phyloP scores from a whole-genome alignment of 495 filamentous ascomycete genomes.

The Aspergillus coremiiformis region DNA sequence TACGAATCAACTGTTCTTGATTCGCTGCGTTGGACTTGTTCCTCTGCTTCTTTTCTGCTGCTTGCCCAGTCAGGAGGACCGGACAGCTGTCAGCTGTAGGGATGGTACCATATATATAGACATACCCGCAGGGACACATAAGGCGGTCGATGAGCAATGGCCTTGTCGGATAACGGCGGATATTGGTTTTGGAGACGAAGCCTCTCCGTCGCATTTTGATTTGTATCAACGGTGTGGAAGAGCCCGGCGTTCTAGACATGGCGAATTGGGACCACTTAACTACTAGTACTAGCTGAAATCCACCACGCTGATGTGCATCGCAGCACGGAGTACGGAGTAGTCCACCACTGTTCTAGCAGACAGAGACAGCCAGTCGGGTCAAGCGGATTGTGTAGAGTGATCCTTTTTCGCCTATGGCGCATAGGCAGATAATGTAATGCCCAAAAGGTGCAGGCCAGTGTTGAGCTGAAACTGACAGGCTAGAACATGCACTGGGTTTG shows the following conservation, averaged over 20 bases:
- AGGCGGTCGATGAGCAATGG: conserved; percentile 1
- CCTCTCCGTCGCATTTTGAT: background rate
- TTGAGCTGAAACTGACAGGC: conserved; percentile 1
- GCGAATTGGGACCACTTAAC: conserved; percentile 5
- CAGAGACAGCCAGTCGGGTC: background rate
- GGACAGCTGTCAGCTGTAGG: background rate
- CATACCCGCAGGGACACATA: conserved; percentile 2
- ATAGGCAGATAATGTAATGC: background rate
- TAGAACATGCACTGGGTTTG: background rate
- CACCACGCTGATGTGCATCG: conserved; percentile 1
- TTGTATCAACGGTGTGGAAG: background rate
- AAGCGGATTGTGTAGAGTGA: background rate
- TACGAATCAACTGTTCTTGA: background rate
- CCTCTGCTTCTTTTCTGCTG: background rate
- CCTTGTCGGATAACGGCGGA: conserved; percentile 1
- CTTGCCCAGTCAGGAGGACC: background rate
- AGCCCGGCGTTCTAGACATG: background rate
- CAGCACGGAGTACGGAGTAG: no score
- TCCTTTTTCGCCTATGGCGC: background rate
- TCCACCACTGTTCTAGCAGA: background rate
- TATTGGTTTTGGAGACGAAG: background rate
- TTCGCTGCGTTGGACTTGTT: background rate
- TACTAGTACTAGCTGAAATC: no score
- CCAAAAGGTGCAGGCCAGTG: conserved; percentile 1
- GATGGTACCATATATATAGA: conserved; percentile 1